Base-by-base conservation (phyloP, 495 filamentous ascomycete species). In the Eremomyces bilateralis region DNA sequence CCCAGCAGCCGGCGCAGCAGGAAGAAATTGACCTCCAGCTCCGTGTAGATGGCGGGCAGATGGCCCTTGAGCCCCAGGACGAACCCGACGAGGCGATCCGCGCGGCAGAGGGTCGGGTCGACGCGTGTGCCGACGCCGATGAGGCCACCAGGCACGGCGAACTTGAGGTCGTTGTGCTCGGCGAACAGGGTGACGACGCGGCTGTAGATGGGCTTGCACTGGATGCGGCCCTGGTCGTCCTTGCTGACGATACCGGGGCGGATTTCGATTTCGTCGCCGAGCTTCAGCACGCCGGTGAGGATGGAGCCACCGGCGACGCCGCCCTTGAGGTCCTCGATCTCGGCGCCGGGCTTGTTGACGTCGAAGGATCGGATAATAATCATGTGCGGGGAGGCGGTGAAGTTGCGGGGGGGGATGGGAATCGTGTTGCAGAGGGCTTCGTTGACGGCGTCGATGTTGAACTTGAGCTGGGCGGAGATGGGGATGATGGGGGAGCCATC, bases 281-380 rank as follows among this genome's bases (percentile, higher is more conserved):
- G 61, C 61, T 93, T 93, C 41, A 97, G 61, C 29, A 97, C 80
- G 61, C 88, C 88, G 44, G 81, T 91, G 37, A 97, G 60, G 48
- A 97, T 94, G 59, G 73, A 80, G 42, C 88, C 88, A 68, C 88
- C 88, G 45, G 88, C 88, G 54, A 97, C 88, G 67, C 88, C 88
- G 50, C 88, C 88, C 68, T 95, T 95, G 41, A 97, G 65, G 45
- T 97, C 90, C 21, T 95, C 90, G 39, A 97, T 94, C 60, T 93
- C 90, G n/a, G 90, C 82, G 69, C 88, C 88, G 24, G 88, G 88
- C 67, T 97, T 97, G 71, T 97, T 97, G 44, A 97, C 90, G 49
- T 97, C 88, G 54, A 97, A 97, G 3, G 84, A 94, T 44, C 88
- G 77, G 53, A 97, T 97, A 48, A 95, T 74, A 47, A 97, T 97